Base-by-base conservation (phyloP, 169 alveolate genomes). In the Cryptosporidium ubiquitum region DNA sequence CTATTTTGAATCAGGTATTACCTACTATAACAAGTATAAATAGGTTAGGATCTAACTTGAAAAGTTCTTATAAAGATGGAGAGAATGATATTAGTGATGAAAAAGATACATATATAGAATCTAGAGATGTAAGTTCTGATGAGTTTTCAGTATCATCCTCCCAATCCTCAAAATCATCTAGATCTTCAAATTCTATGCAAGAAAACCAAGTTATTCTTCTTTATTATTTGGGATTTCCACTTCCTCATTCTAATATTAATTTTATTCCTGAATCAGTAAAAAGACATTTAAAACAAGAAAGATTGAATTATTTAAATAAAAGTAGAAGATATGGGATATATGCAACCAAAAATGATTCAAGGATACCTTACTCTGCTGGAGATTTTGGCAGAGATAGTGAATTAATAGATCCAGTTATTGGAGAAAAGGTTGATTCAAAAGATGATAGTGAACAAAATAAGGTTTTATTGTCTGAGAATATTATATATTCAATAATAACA, bases 321-420 rank as follows among this genome's bases (percentile, higher is more conserved):
- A 23, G 61, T n/a, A 60, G 89, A 39, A 58, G 89, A 23, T 79
- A 16, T 64, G 89, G 89, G 14, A 79, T 79, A 12, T 66, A 40
- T 44, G 73, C 71, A 60, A 2, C 66, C 14, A 47, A 2, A 7
- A 64, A 2, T 1, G 40, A 66, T 33, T 66, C 51, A 31, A 26
- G 29, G 20, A 16, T 16, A n/a, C n/a, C 37, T 26, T 55, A 31
- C 5, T 55, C 66, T 2, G 10, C 66, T 2, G 9, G 35, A 2
- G 66, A 55, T 7, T 0, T 26, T 7, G 20, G 35, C n/a, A 55
- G 20, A 26, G 29, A 55, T 10, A 35, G 66, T n/a, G 66, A 55
- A 10, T 55, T 23, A n/a, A 9, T 55, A 26, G 66, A 55, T 26
- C 66, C 66, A 9, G 39, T 6, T 7, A 5, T 55, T 55, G 37